These are phyloP conservation scores for Micractinium conductrix DNA, from an alignment of 139 green algal genomes.

Conservation along the genomic window DNA sequence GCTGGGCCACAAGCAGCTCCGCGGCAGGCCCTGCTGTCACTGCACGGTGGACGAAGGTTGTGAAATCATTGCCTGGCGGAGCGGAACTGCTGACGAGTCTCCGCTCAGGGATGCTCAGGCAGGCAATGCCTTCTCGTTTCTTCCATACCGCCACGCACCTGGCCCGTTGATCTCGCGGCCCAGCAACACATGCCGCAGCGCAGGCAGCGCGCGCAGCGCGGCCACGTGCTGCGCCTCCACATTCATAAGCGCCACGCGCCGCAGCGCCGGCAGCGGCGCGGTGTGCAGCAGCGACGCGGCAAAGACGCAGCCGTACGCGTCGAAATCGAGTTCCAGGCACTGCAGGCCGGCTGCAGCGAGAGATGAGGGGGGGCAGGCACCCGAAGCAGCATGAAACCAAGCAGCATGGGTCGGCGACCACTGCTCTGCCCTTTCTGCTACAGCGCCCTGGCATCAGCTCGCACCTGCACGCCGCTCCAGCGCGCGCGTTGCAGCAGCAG, in stretches of 20 bases:
- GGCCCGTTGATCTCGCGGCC: not conserved
- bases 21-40: not conserved
- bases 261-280: conserved; percentile 3
- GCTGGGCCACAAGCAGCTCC: not conserved
- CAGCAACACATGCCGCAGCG: not conserved
- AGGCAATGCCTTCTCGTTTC: too few relatives aligned
- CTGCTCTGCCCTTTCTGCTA: too few relatives aligned
- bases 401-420: too few relatives aligned
- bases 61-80: too few relatives aligned
- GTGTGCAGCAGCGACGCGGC: not conserved
- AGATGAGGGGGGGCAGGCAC: not conserved
- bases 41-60: not conserved
- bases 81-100: too few relatives aligned
- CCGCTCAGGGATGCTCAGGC: too few relatives aligned
- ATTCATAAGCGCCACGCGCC: not conserved
- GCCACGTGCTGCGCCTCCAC: conserved; percentile 9
- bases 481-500: not conserved
- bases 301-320: not conserved
- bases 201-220: not conserved
- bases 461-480: not conserved
- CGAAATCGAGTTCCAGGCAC: not conserved
- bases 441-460: not conserved
- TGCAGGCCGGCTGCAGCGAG: not conserved
- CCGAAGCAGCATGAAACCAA: not conserved
- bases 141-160: too few relatives aligned